A percentile compares a stretch with the other conserved stretches of the same genome.
Evolutionary conservation across 257 asterid genomes (phyloP).

Genomic region (Solanum microdontum): DNA sequence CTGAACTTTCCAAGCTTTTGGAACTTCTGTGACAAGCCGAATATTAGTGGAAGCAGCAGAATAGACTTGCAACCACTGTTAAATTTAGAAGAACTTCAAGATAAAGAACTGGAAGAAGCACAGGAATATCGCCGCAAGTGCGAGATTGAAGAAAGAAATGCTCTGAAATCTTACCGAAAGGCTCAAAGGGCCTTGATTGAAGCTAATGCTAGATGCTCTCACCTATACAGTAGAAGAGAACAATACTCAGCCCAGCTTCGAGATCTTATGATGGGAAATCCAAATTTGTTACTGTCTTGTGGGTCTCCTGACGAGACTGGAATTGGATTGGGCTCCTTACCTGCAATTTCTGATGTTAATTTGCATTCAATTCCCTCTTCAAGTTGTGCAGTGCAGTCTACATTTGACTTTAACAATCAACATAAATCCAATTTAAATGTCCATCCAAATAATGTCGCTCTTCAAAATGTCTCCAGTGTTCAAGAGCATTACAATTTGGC

Average conservation of each 20-base stretch:
- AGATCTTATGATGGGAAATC: constrained; percentile 34
- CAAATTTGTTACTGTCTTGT: constrained; percentile 19
- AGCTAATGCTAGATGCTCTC: constrained; percentile 38
- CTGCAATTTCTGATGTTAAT: constrained; percentile 11
- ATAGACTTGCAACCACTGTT: constrained; percentile 19
- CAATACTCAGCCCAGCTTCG: constrained; percentile 36
- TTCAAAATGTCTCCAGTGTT: constrained; percentile 6
- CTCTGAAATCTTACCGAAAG: constrained; percentile 30
- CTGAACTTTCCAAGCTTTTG: constrained; percentile 1
- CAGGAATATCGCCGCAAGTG: constrained; percentile 37
- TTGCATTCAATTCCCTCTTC: constrained; percentile 13
- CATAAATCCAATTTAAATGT: constrained; percentile 3
- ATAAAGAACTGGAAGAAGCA: constrained; percentile 41
- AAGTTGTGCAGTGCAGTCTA: constrained; percentile 11
- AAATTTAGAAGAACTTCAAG: constrained; percentile 30
- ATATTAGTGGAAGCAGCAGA: constrained; percentile 8
- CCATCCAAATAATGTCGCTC: constrained; percentile 7
- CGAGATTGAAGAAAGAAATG: constrained; percentile 36
- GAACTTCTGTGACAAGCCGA: constrained; percentile 15
- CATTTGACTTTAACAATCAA: constrained; percentile 9
- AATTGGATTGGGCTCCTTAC: constrained; percentile 9
- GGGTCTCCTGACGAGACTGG: constrained; percentile 7
- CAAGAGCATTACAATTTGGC: constrained; percentile 8
- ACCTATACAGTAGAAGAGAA: constrained; percentile 33
- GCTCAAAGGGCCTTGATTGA: constrained; percentile 40